Evolutionary conservation across 108 stramenopile species (phyloP).

Genomic region (Stephanodiscus triporus): DNA sequence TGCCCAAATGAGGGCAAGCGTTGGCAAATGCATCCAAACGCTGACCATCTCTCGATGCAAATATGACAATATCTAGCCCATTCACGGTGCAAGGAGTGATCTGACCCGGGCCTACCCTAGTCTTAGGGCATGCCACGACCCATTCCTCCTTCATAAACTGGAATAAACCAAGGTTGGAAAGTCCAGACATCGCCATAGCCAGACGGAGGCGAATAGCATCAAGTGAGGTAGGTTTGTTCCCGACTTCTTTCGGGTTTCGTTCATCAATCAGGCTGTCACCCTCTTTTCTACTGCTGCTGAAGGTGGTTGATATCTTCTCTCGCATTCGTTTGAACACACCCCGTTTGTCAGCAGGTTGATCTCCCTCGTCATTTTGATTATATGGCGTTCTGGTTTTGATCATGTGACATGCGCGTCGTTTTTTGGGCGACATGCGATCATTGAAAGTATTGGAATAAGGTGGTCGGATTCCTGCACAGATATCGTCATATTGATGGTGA

Average conservation of each 20-base stretch:
- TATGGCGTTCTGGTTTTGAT: slow-evolving; percentile 22
- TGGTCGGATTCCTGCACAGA: not conserved
- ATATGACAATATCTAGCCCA: slow-evolving; percentile 73
- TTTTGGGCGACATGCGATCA: not conserved
- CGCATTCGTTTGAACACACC: slow-evolving; percentile 36
- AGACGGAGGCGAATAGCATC: slow-evolving; percentile 36
- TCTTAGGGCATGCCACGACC: slow-evolving; percentile 82
- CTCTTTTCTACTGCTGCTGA: slow-evolving; percentile 20
- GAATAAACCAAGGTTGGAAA: slow-evolving; percentile 35
- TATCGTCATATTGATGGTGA: not conserved
- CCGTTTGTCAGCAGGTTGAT: slow-evolving; percentile 18
- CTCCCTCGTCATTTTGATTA: slow-evolving; percentile 5
- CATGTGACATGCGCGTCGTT: slow-evolving; percentile 1
- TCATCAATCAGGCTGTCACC: slow-evolving; percentile 11
- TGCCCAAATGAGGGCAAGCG: slow-evolving; percentile 96
- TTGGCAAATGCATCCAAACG: slow-evolving; percentile 90
- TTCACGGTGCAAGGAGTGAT: slow-evolving; percentile 86
- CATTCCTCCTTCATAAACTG: slow-evolving; percentile 61
- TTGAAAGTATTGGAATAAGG: slow-evolving; percentile 9
- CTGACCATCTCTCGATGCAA: slow-evolving; percentile 73
- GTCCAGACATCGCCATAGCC: slow-evolving; percentile 42
- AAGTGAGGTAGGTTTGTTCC: slow-evolving; percentile 38
- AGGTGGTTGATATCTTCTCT: slow-evolving; percentile 39
- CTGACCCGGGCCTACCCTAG: slow-evolving; percentile 88
- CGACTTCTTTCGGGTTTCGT: slow-evolving; percentile 8